phyloP scores from a whole-genome alignment of 495 filamentous ascomycete genomes.

The Penicillium egyptiacum region DNA sequence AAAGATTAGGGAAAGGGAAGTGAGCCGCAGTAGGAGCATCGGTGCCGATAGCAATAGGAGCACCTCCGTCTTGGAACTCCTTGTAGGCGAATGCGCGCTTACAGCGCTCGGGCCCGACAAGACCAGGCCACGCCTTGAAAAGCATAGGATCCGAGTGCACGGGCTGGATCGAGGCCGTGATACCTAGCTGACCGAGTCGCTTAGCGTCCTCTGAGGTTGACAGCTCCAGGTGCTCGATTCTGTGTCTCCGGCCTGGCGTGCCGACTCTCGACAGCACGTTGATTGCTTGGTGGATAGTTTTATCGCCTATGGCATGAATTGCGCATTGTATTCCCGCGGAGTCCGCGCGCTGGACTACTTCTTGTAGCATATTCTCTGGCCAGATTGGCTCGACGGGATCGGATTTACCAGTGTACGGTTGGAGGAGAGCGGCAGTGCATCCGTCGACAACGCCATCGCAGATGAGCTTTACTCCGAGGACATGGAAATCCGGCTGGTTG shows the following conservation, averaged over 20 bases:
- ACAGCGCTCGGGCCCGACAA: conserved; percentile 55
- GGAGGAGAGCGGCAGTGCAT: conserved; percentile 61
- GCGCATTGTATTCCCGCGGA: conserved; percentile 59
- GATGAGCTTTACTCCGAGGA: conserved; percentile 68
- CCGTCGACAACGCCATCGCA: conserved; percentile 68
- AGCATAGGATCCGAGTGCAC: conserved; percentile 63
- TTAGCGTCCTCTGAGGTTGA: conserved; percentile 52
- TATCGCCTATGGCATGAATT: conserved; percentile 66
- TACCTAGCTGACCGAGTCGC: conserved; percentile 54
- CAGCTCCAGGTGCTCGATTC: conserved; percentile 63
- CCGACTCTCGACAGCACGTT: conserved; percentile 51
- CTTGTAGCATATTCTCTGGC: conserved; percentile 50
- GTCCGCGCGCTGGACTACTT: conserved; percentile 56
- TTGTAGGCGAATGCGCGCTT: conserved; percentile 61
- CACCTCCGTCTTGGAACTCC: conserved; percentile 57
- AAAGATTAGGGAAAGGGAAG: conserved; percentile 54
- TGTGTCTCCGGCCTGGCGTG: conserved; percentile 43
- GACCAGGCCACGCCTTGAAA: conserved; percentile 56
- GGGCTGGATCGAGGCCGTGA: conserved; percentile 63
- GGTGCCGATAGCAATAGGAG: conserved; percentile 57
- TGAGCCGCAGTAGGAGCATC: conserved; percentile 61
- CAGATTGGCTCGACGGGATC: conserved; percentile 54
- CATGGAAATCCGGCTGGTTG: conserved; percentile 54
- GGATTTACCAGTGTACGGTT: conserved; percentile 55
- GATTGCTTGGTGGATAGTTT: conserved; percentile 54